Conservation (phyloP, 2,329 filamentous ascomycete genomes). For the Tolypocladium guangdongense region DNA sequence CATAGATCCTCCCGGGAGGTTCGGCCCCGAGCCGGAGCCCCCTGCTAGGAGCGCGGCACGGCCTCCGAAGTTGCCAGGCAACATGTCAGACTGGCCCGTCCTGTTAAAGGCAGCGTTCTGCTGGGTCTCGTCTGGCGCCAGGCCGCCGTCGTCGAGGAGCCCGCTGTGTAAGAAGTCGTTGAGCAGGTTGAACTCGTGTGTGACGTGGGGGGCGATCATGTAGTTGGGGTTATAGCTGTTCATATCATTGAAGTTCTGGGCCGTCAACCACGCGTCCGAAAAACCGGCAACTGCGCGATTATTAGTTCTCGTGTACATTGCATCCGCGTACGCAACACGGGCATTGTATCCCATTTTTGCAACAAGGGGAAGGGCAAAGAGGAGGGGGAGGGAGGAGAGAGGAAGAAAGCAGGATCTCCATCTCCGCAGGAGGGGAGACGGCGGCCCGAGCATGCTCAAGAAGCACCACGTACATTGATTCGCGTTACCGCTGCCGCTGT, state of each 20-base stretch:
- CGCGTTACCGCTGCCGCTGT: constrained; percentile 42
- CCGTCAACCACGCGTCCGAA: constrained; percentile 68
- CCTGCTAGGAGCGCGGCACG: constrained; percentile 19
- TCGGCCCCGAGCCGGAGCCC: constrained; percentile 8
- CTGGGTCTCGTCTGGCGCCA: constrained; percentile 53
- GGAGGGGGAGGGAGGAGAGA: neutral
- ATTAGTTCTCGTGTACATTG: constrained; percentile 6
- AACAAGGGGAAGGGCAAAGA: neutral
- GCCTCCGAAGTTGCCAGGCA: constrained; percentile 34
- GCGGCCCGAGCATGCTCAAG: neutral
- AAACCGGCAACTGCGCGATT: constrained; percentile 57
- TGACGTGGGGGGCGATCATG: constrained; percentile 87
- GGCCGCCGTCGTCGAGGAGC: constrained; percentile 71
- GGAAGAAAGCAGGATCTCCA: neutral
- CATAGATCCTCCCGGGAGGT: constrained; percentile 28
- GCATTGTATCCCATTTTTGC: neutral
- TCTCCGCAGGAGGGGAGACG: neutral
- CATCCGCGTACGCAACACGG: neutral
- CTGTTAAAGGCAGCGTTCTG: constrained; percentile 34
- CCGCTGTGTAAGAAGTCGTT: constrained; percentile 94
- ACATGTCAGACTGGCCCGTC: constrained; percentile 33
- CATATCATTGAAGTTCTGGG: constrained; percentile 86
- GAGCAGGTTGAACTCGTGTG: constrained; percentile 91
- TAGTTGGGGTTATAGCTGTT: constrained; percentile 88
- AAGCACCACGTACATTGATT: constrained; percentile 59